A percentile compares a stretch with the other conserved stretches of the same genome.
Conservation (phyloP, 192 early-diverging fungal genomes). For the Phycomyces blakesleeanus region DNA sequence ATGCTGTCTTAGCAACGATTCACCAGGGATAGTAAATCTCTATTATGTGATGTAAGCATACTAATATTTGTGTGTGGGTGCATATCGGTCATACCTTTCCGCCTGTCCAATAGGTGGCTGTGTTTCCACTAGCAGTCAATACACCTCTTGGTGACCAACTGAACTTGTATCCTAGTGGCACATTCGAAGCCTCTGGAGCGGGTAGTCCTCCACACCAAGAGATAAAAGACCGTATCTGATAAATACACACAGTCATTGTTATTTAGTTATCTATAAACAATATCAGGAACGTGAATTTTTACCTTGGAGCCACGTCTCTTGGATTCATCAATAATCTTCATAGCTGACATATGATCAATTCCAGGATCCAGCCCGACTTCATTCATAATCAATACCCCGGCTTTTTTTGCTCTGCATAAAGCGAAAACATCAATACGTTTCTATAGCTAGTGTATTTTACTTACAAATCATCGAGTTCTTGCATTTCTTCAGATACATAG, state of each 20-base stretch:
- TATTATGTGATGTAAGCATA: slow-evolving; percentile 32
- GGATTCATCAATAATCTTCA: slow-evolving; percentile 81
- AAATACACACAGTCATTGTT: slow-evolving; percentile 25
- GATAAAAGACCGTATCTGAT: slow-evolving; percentile 66
- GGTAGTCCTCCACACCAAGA: slow-evolving; percentile 97
- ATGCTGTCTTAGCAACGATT: slow-evolving; percentile 61
- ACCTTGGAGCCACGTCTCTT: slow-evolving; percentile 19
- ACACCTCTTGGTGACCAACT: slow-evolving; percentile 93
- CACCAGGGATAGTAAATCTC: slow-evolving; percentile 61
- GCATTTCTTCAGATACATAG: slow-evolving; percentile 94
- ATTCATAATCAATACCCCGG: slow-evolving; percentile 88
- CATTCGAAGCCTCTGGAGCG: slow-evolving; percentile 87
- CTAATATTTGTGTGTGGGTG: background rate
- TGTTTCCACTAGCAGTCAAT: slow-evolving; percentile 82
- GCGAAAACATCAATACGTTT: background rate
- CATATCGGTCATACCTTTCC: slow-evolving; percentile 48
- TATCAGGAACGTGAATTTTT: background rate
- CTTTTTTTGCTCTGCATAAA: slow-evolving; percentile 59
- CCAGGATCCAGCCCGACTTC: slow-evolving; percentile 98
- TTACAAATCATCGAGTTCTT: slow-evolving; percentile 62
- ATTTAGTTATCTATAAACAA: too few species aligned
- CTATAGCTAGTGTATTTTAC: background rate
- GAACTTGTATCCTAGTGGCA: slow-evolving; percentile 94
- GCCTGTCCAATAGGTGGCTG: slow-evolving; percentile 76
- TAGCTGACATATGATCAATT: slow-evolving; percentile 95